These are phyloP conservation scores for Alternaria sp. DNA, from an alignment of 2,329 filamentous ascomycete genomes.

Conservation along the genomic window DNA sequence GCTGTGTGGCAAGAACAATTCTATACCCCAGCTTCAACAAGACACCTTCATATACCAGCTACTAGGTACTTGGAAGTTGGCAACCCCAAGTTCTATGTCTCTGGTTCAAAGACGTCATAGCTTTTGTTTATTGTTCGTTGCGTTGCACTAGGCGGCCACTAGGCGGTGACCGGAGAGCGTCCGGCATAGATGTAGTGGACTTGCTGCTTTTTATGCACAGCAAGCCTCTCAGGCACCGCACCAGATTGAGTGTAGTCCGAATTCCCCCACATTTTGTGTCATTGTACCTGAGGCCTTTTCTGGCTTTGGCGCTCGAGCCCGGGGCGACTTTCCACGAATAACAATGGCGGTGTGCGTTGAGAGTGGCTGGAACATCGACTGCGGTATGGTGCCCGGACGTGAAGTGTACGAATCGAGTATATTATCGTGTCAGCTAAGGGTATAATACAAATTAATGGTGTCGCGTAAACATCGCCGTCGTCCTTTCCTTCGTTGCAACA, in stretches of 20 bases:
- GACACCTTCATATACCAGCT: not conserved
- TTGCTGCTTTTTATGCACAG: not conserved
- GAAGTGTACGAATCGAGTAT: not conserved
- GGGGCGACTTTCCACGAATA: not conserved
- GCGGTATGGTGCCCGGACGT: not conserved
- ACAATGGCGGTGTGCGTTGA: not conserved
- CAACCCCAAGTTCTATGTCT: not conserved
- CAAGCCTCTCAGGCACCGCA: not conserved
- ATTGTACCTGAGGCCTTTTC: not conserved
- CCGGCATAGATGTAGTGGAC: not conserved
- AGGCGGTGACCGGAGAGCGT: not conserved
- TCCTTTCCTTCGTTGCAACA: not conserved
- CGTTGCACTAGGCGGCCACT: constrained; percentile 1
- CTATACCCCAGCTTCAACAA: not conserved
- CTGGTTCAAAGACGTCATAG: constrained; percentile 9
- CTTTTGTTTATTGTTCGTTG: not conserved
- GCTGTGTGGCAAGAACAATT: not conserved
- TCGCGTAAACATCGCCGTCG: not conserved
- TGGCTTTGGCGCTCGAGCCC: not conserved
- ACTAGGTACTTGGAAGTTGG: constrained; percentile 9
- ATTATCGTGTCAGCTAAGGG: not conserved
- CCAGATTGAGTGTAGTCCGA: not conserved
- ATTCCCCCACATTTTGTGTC: not conserved
- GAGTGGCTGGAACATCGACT: not conserved
- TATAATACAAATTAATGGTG: not conserved